A percentile compares a stretch with the other conserved stretches of the same genome.
Evolutionary conservation across 768 basidiomycete genomes (phyloP).

Genomic region (Neoboletus subvelutipes): DNA sequence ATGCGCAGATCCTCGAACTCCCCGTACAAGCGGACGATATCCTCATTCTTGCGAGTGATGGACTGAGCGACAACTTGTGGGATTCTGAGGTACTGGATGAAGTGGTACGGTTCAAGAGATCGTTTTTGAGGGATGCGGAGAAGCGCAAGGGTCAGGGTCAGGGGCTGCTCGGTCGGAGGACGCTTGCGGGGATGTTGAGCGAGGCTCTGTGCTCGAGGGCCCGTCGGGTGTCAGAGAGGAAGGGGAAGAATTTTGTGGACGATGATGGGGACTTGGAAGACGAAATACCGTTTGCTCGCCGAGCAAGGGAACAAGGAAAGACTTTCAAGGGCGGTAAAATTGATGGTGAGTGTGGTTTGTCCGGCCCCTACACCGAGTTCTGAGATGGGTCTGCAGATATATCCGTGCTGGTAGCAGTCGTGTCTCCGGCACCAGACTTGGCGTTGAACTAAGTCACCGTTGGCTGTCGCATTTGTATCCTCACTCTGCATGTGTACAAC

Average conservation of each 20-base stretch:
- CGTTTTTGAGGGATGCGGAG: constrained; percentile 31
- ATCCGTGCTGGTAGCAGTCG: constrained; percentile 64
- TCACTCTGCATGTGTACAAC: constrained; percentile 24
- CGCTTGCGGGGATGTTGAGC: constrained; percentile 68
- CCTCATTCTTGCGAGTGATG: constrained; percentile 79
- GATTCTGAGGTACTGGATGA: constrained; percentile 87
- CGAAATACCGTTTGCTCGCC: constrained; percentile 83
- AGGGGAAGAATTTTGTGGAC: constrained; percentile 22
- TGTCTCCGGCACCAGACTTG: constrained; percentile 44
- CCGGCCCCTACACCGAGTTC: not conserved
- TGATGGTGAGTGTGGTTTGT: constrained; percentile 56
- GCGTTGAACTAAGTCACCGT: constrained; percentile 13
- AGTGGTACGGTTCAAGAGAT: constrained; percentile 55
- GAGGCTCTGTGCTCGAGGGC: constrained; percentile 83
- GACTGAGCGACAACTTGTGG: constrained; percentile 85
- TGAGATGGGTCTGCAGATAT: constrained; percentile 45
- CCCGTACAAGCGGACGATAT: constrained; percentile 73
- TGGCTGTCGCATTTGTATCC: constrained; percentile 14
- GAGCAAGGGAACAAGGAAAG: constrained; percentile 72
- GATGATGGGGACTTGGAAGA: constrained; percentile 33
- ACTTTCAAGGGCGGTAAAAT: constrained; percentile 79
- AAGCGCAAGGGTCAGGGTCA: constrained; percentile 15
- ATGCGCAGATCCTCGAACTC: constrained; percentile 68
- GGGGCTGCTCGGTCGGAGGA: constrained; percentile 43
- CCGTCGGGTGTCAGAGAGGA: constrained; percentile 60